Evolutionary conservation across 306 rosid species (phyloP).

Genomic region (Morella rubra): DNA sequence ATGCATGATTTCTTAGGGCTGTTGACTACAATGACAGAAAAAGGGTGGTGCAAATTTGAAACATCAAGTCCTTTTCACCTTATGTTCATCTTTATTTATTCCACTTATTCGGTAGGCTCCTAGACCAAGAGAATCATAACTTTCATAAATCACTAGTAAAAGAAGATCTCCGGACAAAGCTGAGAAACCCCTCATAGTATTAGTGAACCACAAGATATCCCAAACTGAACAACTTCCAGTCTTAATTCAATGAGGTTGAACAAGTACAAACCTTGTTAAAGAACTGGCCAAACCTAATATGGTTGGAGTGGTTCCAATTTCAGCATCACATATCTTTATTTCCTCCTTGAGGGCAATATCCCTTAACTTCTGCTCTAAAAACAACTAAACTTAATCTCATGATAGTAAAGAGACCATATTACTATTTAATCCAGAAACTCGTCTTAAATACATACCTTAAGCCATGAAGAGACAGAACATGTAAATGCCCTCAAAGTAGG

Average conservation of each 20-base stretch:
- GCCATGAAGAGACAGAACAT: conserved; percentile 70
- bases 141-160: not conserved
- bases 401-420: not conserved
- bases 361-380: conserved; percentile 64
- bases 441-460: conserved; percentile 46
- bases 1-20: not conserved
- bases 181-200: conserved; percentile 6
- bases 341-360: conserved; percentile 74
- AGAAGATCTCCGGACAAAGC: not conserved
- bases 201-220: not conserved
- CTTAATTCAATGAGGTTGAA: conserved; percentile 3
- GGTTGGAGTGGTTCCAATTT: conserved; percentile 55
- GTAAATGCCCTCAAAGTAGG: conserved; percentile 79
- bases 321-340: conserved; percentile 38
- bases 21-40: not conserved
- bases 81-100: not conserved
- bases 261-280: conserved; percentile 65
- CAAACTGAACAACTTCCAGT: conserved; percentile 10
- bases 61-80: not conserved
- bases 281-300: conserved; percentile 77
- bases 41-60: not conserved
- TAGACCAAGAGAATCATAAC: not conserved
- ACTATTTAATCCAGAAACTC: too few relatives aligned
- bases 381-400: conserved; percentile 1
- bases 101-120: conserved; percentile 1